A percentile compares a stretch with the other conserved stretches of the same genome.
Evolutionary conservation across 2,329 filamentous ascomycete species (phyloP).

Genomic region (Colletotrichum neosansevieriae): DNA sequence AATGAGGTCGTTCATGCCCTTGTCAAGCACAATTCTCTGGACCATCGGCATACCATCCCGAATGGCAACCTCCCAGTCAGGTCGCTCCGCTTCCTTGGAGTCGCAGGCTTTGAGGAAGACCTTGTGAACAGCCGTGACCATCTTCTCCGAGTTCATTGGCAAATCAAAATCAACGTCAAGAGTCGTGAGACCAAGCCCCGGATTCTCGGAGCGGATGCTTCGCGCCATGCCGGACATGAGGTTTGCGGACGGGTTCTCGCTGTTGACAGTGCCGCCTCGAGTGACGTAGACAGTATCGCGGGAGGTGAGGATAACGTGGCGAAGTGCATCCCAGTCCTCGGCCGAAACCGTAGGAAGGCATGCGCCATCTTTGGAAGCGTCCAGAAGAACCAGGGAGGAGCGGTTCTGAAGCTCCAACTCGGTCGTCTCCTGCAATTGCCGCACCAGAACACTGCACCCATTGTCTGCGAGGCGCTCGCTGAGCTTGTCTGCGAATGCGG

Average conservation of each 20-base stretch:
- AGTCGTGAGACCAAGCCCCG: background rate
- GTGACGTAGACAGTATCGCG: background rate
- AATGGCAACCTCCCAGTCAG: background rate
- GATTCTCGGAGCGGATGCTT: conserved; percentile 1
- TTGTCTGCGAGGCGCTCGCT: no score
- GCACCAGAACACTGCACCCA: no score
- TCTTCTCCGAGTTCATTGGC: background rate
- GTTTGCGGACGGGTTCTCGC: background rate
- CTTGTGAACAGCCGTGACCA: background rate
- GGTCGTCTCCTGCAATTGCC: background rate
- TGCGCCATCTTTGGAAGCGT: conserved; percentile 10
- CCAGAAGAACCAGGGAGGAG: background rate
- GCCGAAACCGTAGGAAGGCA: conserved; percentile 5
- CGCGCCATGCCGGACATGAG: background rate
- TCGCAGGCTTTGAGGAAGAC: background rate
- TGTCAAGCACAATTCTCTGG: background rate
- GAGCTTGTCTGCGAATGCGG: no score
- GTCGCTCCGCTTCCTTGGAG: background rate
- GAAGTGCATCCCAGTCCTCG: conserved; percentile 1
- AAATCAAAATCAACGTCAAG: background rate
- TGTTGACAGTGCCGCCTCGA: background rate
- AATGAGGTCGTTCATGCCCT: conserved; percentile 3
- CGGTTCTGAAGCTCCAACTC: background rate
- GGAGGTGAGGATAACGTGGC: background rate
- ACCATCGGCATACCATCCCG: background rate